These are phyloP conservation scores for Hamamelis virginiana DNA, from an alignment of 164 flowering plant genomes.

Conservation along the genomic window DNA sequence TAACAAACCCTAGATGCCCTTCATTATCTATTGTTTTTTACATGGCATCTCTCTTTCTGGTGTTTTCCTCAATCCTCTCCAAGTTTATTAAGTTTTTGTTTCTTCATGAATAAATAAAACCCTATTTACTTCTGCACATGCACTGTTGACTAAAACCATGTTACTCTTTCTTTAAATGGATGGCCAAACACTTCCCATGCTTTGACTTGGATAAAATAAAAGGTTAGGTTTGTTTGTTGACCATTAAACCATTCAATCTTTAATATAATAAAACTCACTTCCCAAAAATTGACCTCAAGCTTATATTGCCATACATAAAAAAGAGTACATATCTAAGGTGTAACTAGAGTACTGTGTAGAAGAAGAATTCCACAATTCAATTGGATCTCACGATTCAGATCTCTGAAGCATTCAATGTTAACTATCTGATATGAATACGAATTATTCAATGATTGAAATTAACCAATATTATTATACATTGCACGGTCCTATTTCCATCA, in stretches of 20 bases:
- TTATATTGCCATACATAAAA: not conserved
- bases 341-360: too few relatives aligned
- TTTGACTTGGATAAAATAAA: conserved; percentile 25
- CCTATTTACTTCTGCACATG: conserved; percentile 47
- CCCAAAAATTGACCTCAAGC: too few relatives aligned
- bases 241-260: conserved; percentile 17
- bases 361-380: too few relatives aligned
- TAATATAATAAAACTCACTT: conserved; percentile 2
- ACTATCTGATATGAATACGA: too few relatives aligned
- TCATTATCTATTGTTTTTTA: conserved; percentile 8
- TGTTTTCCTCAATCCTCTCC: not conserved
- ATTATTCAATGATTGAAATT: too few relatives aligned
- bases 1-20: not conserved
- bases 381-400: too few relatives aligned
- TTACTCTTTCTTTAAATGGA: conserved; percentile 32
- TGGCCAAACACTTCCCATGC: conserved; percentile 27
- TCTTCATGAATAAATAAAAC: not conserved
- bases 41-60: not conserved
- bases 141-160: conserved; percentile 53
- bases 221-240: conserved; percentile 31
- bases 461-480: too few relatives aligned
- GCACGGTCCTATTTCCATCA: too few relatives aligned
- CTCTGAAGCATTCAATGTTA: too few relatives aligned
- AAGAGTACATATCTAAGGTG: not conserved
- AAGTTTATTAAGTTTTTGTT: conserved; percentile 6